Evolutionary conservation across 2,329 filamentous ascomycete genomes (phyloP).

Genomic region (Drechslerella coelobrocha): DNA sequence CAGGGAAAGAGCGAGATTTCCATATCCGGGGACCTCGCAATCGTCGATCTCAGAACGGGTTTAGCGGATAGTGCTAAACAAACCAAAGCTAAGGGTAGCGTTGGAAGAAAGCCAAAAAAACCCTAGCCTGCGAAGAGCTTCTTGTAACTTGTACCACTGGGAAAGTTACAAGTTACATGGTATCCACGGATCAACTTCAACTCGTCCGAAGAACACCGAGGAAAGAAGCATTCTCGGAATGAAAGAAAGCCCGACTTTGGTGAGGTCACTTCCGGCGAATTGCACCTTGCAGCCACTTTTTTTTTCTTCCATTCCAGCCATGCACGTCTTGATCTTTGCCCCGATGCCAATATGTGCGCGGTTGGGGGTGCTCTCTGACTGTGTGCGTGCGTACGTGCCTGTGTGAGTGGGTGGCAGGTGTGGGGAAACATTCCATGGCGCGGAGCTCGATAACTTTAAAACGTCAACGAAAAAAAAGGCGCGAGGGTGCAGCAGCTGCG

Average conservation of each 20-base stretch:
- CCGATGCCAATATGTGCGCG: neutral
- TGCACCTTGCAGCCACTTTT: neutral
- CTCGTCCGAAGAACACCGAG: constrained; percentile 21
- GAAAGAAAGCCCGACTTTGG: neutral
- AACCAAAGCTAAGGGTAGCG: constrained; percentile 20
- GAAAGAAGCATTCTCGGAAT: neutral
- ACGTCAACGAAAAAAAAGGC: constrained; percentile 33
- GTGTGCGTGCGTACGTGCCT: neutral
- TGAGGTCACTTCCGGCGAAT: neutral
- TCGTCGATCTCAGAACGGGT: constrained; percentile 18
- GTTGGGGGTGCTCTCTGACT: neutral
- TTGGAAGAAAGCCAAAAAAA: constrained; percentile 1
- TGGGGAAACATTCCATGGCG: constrained; percentile 49
- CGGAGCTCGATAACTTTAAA: constrained; percentile 52
- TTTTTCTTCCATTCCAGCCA: constrained; percentile 2
- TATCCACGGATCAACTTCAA: constrained; percentile 48
- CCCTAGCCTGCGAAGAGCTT: neutral
- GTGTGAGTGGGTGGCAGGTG: constrained; percentile 42
- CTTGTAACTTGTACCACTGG: no score
- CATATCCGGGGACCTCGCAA: constrained; percentile 40
- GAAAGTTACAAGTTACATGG: constrained; percentile 10
- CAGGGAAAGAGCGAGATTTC: constrained; percentile 39
- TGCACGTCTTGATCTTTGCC: constrained; percentile 1
- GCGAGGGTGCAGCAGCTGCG: constrained; percentile 42
- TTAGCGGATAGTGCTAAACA: neutral